Evolutionary conservation across 2,329 filamentous ascomycete genomes (phyloP), one percentile per base, ranked within the genome.

Genomic region (Arthroderma sp.): DNA sequence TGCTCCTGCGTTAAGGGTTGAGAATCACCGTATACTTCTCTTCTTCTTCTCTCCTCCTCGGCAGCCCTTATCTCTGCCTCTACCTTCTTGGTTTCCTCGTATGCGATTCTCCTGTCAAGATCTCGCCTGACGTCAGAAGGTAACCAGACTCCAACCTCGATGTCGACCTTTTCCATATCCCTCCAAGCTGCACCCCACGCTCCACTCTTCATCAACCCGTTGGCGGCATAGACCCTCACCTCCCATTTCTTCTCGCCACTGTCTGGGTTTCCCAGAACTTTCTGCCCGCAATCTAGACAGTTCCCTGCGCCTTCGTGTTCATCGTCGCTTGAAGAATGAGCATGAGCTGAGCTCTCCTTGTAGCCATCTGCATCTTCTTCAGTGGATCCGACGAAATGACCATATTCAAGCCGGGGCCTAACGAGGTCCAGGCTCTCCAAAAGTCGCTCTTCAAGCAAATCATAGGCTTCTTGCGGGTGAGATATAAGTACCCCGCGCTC

Each of bases 101-200:
- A 62, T 6, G 61, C 49, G 29, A 66, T 56, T 47, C 58, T 55
- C 34, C 56, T 57, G 47, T 78, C 73, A 27, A 80, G 51, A 15
- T 66, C 65, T 39, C 68, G 66, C 34, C 71, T 65, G 6, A 75
- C 53, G 6, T 72, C 68, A 3, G 74, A 69, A 2, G 70, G 69
- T 28, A 80, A 66, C 70, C 72, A 77, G 3, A 91, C 83, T 55
- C 84, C 78, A 43, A 98, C 77, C 63, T 96, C 89, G 1, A 94
- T 85, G 58, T 98, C 91, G 0, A 96, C 86, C n/a, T 89, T 77
- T 66, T 98, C 91, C 91, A 98, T 98, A 64, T 96, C 89, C 54
- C 78, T 83, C 89, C 89, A 98, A 47, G 86, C 89, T 2, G 88
- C 88, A 4, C 78, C 77, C 91, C 91, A 98, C 0, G 91, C 89